phyloP scores from a whole-genome alignment of 116 monocot species.

The Dioscorea cayenensis region DNA sequence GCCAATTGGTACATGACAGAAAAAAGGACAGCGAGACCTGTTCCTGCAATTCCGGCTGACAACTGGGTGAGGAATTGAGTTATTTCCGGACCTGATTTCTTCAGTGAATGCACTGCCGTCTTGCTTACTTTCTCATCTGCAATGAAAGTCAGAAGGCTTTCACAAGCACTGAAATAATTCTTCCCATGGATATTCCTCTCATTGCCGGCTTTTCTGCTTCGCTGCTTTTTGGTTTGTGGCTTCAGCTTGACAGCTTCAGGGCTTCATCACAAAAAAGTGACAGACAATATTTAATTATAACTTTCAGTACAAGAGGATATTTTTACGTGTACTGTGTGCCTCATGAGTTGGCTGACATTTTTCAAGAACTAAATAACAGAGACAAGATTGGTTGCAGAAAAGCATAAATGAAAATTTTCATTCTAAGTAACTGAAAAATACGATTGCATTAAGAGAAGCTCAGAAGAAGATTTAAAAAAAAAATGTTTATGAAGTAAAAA shows the following conservation, averaged over 20 bases:
- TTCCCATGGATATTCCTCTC: slow-evolving; percentile 41
- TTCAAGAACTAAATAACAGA: too few species aligned
- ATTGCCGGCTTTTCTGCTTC: slow-evolving; percentile 25
- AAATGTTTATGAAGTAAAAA: too few species aligned
- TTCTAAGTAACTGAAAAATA: too few species aligned
- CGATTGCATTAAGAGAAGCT: too few species aligned
- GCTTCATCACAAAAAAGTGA: slow-evolving; percentile 7
- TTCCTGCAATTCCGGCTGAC: slow-evolving; percentile 67
- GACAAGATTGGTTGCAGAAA: too few species aligned
- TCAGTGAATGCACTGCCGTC: slow-evolving; percentile 32
- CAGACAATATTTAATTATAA: neutral
- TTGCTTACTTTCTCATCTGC: slow-evolving; percentile 26
- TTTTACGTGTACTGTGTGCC: too few species aligned
- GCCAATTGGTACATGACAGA: slow-evolving; percentile 47
- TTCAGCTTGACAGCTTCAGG: slow-evolving; percentile 29
- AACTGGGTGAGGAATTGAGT: slow-evolving; percentile 44
- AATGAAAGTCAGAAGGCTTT: slow-evolving; percentile 51
- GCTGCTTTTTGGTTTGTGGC: slow-evolving; percentile 41
- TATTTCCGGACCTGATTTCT: slow-evolving; percentile 55
- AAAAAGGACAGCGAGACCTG: slow-evolving; percentile 67
- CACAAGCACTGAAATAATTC: slow-evolving; percentile 45
- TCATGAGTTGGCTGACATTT: too few species aligned
- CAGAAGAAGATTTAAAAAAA: too few species aligned
- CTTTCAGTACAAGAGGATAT: too few species aligned
- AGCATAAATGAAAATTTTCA: too few species aligned